Percentiles rank a stretch among this genome's conserved stretches.
phyloP scores from a whole-genome alignment of 2,329 filamentous ascomycete genomes.

The Penicillium sp. region DNA sequence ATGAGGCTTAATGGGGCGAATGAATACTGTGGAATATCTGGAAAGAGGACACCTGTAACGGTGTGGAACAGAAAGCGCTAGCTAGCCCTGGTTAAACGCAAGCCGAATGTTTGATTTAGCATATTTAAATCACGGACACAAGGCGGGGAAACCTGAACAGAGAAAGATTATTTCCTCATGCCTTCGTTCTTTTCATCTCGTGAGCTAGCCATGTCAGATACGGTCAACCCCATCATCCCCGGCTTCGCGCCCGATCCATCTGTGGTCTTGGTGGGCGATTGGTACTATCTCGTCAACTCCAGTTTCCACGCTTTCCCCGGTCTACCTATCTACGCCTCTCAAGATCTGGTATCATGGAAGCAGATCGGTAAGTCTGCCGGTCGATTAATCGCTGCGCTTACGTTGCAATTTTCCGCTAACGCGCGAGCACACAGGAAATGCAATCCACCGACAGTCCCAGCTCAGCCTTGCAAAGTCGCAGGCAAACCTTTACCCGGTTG shows the following conservation, averaged over 20 bases:
- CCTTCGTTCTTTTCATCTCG: not conserved
- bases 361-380: not conserved
- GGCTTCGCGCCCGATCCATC: conserved; percentile 28
- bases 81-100: too few relatives aligned
- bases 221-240: not conserved
- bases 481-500: conserved; percentile 16
- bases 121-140: not conserved
- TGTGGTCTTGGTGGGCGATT: conserved; percentile 15
- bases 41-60: too few relatives aligned
- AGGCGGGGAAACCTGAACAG: not conserved
- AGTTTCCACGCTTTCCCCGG: conserved; percentile 74
- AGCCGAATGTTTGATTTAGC: too few relatives aligned
- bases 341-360: conserved; percentile 31
- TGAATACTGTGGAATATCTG: too few relatives aligned
- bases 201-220: not conserved
- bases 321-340: conserved; percentile 54
- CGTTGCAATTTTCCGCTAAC: not conserved
- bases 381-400: not conserved
- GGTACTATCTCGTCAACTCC: conserved; percentile 59
- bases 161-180: not conserved
- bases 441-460: conserved; percentile 28
- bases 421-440: conserved; percentile 30
- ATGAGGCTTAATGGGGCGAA: too few relatives aligned
- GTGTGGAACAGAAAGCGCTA: too few relatives aligned
- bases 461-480: conserved; percentile 22